Evolutionary conservation across 176 grass and related monocot genomes (phyloP), one percentile per base, ranked within the genome.

Genomic region (Oryza meyeriana): DNA sequence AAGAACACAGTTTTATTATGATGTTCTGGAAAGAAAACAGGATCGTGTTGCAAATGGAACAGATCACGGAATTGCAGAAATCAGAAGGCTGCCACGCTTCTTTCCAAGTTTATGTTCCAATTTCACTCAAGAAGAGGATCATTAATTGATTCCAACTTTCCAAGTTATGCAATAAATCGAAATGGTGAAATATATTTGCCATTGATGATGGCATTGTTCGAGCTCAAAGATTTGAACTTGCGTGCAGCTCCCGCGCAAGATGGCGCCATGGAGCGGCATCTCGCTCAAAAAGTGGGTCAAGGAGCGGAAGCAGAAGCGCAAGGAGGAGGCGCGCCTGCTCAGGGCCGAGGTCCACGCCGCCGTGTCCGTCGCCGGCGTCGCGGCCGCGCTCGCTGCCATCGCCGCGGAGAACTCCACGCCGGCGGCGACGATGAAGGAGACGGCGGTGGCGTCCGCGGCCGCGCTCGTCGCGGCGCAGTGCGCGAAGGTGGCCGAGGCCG

Each of bases 231-330:
- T 73, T 70, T 81, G 69, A 82, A 35, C 63, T 65, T 12, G 47
- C 42, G 10, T 30, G 79, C 87, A 99, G 96, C 83, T 99, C 63
- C 88, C 82, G 42, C 93, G 81, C 66, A 94, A 95, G 80, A 91
- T 99, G 69, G 42, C 87, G 6, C 77, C 93, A 20, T 99, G 93
- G 96, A 95, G 87, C 40, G 82, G 84, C 29, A 83, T 93, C 57
- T 91, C 86, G 48, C 84, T 95, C 36, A 99, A 95, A 87, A 99
- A 99, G 78, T 95, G 96, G 96, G 82, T 99, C 28, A 99, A 93
- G 89, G 96, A 99, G 77, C 85, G 90, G 63, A 95, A 99, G 84
- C 96, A 90, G 79, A 94, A 84, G 83, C 90, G 96, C 71, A 99
- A 99, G 85, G 93, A 95, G 59, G 91, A 91, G 24, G 89, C 88